Conservation (phyloP, 352 stramenopile species). For the Blastocystis sp. region DNA sequence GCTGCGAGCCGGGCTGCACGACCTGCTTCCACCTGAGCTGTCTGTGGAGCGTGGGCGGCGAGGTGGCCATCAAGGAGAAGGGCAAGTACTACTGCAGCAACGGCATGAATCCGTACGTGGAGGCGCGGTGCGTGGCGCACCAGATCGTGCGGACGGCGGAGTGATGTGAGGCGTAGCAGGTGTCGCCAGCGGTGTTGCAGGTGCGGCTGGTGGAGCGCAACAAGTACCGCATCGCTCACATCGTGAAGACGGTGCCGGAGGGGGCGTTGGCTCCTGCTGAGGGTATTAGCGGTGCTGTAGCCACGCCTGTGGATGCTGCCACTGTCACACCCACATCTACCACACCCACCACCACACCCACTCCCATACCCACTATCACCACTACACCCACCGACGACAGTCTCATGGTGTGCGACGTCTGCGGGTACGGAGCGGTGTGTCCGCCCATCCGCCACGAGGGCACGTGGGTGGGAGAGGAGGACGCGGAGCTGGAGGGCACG, state of each 20-base stretch:
- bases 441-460: not conserved
- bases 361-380: not conserved
- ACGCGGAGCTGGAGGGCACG: not conserved
- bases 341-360: not conserved
- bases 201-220: conserved; percentile 48
- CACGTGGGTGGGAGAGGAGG: not conserved
- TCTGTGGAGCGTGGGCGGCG: conserved; percentile 52
- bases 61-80: not conserved
- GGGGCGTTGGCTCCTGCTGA: not conserved
- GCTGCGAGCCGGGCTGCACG: conserved; percentile 13
- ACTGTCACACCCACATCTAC: not conserved
- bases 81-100: not conserved
- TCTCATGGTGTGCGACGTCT: not conserved
- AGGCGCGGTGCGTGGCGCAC: conserved; percentile 21
- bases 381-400: not conserved
- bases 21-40: conserved; percentile 9
- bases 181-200: not conserved
- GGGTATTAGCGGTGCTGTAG: not conserved
- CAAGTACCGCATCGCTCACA: conserved; percentile 31
- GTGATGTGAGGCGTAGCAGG: not conserved
- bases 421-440: conserved; percentile 8
- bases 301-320: not conserved
- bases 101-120: not conserved
- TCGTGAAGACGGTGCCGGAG: conserved; percentile 2
- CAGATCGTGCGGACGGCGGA: not conserved